Percentiles rank a stretch among this genome's conserved stretches.
phyloP scores from a whole-genome alignment of 1,284 basidiomycete genomes.

The Veloboletus limbatus region DNA sequence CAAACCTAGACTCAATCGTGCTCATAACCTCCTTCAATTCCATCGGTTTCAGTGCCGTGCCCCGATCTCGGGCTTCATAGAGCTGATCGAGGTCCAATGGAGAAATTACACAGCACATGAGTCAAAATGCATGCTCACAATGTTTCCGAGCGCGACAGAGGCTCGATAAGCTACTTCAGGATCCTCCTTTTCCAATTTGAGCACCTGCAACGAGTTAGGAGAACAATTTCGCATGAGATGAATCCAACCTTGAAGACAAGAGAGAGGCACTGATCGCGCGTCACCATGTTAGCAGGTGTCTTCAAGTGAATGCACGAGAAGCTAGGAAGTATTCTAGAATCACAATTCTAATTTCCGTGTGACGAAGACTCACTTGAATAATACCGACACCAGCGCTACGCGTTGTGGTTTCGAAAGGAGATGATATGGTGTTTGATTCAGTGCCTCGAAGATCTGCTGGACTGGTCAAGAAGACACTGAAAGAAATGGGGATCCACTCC shows the following conservation, averaged over 20 bases:
- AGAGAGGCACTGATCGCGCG: constrained; percentile 39
- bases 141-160: constrained; percentile 85
- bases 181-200: constrained; percentile 69
- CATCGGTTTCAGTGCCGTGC: constrained; percentile 35
- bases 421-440: constrained; percentile 50
- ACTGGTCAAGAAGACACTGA: constrained; percentile 1
- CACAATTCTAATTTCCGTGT: not conserved
- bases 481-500: constrained; percentile 11
- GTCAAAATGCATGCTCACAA: constrained; percentile 49
- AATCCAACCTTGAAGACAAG: constrained; percentile 48
- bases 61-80: constrained; percentile 43
- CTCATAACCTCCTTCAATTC: constrained; percentile 43
- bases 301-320: constrained; percentile 58
- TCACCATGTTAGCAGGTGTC: constrained; percentile 36
- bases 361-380: constrained; percentile 69
- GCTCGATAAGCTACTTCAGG: constrained; percentile 84
- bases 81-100: constrained; percentile 37
- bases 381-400: constrained; percentile 70
- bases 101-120: not conserved
- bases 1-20: constrained; percentile 44
- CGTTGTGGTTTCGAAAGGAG: constrained; percentile 68
- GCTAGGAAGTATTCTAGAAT: constrained; percentile 37
- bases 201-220: constrained; percentile 44
- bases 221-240: constrained; percentile 4
- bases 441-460: constrained; percentile 52